Evolutionary conservation across 352 stramenopile genomes (phyloP).

Genomic region (Blastocystis sp.): DNA sequence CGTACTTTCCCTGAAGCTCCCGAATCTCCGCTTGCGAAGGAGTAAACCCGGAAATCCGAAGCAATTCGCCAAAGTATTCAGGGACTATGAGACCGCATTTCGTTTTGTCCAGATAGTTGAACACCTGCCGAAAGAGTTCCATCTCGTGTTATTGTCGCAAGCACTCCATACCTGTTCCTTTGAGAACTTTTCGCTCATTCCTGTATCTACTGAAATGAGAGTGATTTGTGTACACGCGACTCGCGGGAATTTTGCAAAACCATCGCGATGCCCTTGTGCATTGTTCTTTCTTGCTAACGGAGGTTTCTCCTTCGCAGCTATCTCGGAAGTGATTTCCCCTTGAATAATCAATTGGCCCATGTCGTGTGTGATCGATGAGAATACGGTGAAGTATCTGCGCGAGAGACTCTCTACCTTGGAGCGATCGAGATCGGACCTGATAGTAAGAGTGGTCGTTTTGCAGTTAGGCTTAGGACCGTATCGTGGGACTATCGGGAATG

Average conservation of each 20-base stretch:
- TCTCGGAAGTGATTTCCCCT: not conserved
- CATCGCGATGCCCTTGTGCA: not conserved
- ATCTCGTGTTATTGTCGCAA: not conserved
- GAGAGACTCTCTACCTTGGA: not conserved
- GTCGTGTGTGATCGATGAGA: not conserved
- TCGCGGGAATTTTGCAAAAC: not conserved
- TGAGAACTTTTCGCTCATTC: not conserved
- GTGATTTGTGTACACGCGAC: too few species aligned
- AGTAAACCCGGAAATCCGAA: not conserved
- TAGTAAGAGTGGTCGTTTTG: not conserved
- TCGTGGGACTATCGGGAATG: not conserved
- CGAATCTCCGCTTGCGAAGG: not conserved
- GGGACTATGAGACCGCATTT: not conserved
- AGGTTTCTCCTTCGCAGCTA: not conserved
- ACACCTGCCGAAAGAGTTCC: not conserved
- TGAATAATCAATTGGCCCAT: not conserved
- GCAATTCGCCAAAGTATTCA: not conserved
- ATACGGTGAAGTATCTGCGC: not conserved
- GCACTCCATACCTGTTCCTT: not conserved
- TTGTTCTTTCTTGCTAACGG: not conserved
- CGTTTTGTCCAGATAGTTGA: conserved; percentile 20
- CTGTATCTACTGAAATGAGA: not conserved
- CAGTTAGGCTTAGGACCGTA: not conserved
- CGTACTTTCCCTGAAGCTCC: not conserved
- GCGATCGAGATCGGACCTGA: not conserved